phyloP scores from a whole-genome alignment of 768 basidiomycete genomes.

The Paxillus ammoniavirescens region DNA sequence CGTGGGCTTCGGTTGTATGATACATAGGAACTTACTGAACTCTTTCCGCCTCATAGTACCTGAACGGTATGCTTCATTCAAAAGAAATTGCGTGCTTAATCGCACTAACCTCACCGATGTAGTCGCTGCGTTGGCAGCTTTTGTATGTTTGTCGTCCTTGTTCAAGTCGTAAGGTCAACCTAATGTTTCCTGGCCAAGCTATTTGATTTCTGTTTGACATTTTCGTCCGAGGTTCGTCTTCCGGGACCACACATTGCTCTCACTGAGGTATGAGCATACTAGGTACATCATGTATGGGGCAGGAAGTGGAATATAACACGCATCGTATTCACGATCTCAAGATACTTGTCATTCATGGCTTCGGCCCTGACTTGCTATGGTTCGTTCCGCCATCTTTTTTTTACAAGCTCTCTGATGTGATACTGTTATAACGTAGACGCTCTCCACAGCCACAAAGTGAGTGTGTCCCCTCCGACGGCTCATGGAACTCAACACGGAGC shows the following conservation, averaged over 20 bases:
- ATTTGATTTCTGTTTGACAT: slow-evolving; percentile 24
- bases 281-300: slow-evolving; percentile 26
- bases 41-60: slow-evolving; percentile 2
- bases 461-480: no score
- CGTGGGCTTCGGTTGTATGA: neutral
- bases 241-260: neutral
- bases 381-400: neutral
- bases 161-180: neutral
- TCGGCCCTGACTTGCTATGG: slow-evolving; percentile 17
- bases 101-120: neutral
- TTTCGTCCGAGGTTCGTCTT: slow-evolving; percentile 18
- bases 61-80: slow-evolving; percentile 14
- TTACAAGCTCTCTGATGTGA: no score
- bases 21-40: neutral
- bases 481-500: no score
- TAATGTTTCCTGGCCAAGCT: slow-evolving; percentile 4
- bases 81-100: no score
- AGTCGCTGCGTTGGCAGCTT: slow-evolving; percentile 21
- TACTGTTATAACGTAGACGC: no score
- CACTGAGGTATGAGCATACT: neutral
- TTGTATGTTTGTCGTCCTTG: slow-evolving; percentile 9
- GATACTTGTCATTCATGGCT: slow-evolving; percentile 26
- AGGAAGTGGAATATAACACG: slow-evolving; percentile 22
- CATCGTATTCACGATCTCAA: slow-evolving; percentile 24
- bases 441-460: no score